These are phyloP conservation scores for Prunus yedoensis DNA, from an alignment of 331 rosid genomes.

Conservation along the genomic window DNA sequence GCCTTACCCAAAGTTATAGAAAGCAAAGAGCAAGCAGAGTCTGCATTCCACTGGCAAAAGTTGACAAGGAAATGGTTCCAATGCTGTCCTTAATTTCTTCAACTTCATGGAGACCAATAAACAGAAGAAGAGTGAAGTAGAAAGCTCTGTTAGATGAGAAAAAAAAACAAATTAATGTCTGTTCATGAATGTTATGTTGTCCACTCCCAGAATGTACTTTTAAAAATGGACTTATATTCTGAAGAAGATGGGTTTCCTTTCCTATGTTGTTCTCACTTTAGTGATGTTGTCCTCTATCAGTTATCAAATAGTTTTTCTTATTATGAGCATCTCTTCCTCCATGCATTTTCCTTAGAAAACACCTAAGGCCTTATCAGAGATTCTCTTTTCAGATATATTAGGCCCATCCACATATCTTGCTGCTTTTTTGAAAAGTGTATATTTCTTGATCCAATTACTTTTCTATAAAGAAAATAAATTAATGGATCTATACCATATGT, in stretches of 20 bases:
- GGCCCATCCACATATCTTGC: background rate
- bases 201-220: background rate
- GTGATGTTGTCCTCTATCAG: too few species aligned
- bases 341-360: background rate
- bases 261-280: too few species aligned
- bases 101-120: background rate
- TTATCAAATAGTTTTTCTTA: too few species aligned
- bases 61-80: background rate
- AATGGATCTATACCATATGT: too few species aligned
- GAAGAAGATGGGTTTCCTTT: too few species aligned
- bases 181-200: background rate
- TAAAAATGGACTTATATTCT: too few species aligned
- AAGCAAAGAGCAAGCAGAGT: background rate
- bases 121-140: too few species aligned
- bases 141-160: background rate
- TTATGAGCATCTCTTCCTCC: background rate
- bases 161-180: background rate
- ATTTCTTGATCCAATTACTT: background rate
- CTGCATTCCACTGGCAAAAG: background rate
- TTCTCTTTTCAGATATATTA: background rate
- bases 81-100: conserved; percentile 10
- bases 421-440: background rate
- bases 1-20: background rate
- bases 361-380: background rate
- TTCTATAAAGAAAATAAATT: background rate